phyloP scores from a whole-genome alignment of 1,139 yeast species.

The Debaryomyces singareniensis region DNA sequence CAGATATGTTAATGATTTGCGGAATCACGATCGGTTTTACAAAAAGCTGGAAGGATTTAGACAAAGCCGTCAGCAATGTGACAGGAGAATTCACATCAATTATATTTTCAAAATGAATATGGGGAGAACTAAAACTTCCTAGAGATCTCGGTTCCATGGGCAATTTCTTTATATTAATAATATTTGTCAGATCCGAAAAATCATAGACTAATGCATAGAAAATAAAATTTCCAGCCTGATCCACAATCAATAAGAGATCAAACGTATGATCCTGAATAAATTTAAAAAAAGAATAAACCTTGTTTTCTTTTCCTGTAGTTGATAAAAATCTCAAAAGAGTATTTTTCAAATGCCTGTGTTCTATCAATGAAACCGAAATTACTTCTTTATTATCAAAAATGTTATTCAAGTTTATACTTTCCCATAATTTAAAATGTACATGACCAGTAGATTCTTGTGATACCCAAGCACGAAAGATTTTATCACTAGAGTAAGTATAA shows the following conservation, averaged over 20 bases:
- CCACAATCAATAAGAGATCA: slow-evolving; percentile 55
- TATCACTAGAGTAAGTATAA: slow-evolving; percentile 56
- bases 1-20: slow-evolving; percentile 11
- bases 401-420: slow-evolving; percentile 39
- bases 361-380: slow-evolving; percentile 47
- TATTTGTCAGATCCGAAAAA: slow-evolving; percentile 41
- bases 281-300: slow-evolving; percentile 7
- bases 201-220: slow-evolving; percentile 49
- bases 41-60: slow-evolving; percentile 16
- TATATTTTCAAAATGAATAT: background rate
- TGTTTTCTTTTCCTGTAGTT: slow-evolving; percentile 4
- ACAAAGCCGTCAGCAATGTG: slow-evolving; percentile 5
- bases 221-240: slow-evolving; percentile 37
- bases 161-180: slow-evolving; percentile 17
- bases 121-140: background rate
- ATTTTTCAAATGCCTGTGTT: slow-evolving; percentile 38
- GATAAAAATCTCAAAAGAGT: slow-evolving; percentile 7
- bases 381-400: slow-evolving; percentile 12
- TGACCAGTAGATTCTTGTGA: slow-evolving; percentile 58
- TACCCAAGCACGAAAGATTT: slow-evolving; percentile 63
- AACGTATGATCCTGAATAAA: slow-evolving; percentile 12
- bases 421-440: slow-evolving; percentile 57
- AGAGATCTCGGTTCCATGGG: slow-evolving; percentile 1
- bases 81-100: background rate
- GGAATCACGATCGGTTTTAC: background rate